A percentile compares a stretch with the other conserved stretches of the same genome.
Evolutionary conservation across 2,329 filamentous ascomycete genomes (phyloP).

Genomic region (Aspergillus melleus): DNA sequence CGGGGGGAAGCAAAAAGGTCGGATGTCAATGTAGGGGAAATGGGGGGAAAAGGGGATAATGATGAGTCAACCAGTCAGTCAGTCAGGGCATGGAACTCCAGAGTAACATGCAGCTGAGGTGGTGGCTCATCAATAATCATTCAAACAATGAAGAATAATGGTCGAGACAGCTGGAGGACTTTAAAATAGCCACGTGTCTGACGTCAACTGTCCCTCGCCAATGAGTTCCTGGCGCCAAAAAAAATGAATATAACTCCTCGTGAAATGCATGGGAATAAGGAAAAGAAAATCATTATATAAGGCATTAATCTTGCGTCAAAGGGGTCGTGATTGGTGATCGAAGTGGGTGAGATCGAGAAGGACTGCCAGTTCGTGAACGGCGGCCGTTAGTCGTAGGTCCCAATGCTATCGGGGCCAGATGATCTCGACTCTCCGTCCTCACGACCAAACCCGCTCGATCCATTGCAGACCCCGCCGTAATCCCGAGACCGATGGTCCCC

Average conservation of each 20-base stretch:
- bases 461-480: slow-evolving; percentile 44
- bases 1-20: not conserved
- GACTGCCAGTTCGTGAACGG: slow-evolving; percentile 47
- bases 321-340: slow-evolving; percentile 39
- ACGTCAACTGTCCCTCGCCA: not conserved
- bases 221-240: slow-evolving; percentile 3
- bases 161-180: not conserved
- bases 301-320: slow-evolving; percentile 34
- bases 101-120: not conserved
- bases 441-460: slow-evolving; percentile 72
- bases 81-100: not conserved
- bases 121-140: not conserved
- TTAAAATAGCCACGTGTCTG: not conserved
- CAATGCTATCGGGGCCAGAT: slow-evolving; percentile 59
- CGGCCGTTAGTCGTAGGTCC: slow-evolving; percentile 50
- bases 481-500: slow-evolving; percentile 37
- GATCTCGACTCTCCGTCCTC: slow-evolving; percentile 82
- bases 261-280: slow-evolving; percentile 24
- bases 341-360: slow-evolving; percentile 45
- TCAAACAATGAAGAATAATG: not conserved
- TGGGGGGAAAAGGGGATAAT: too few species aligned
- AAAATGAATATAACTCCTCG: slow-evolving; percentile 20
- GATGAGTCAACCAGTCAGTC: not conserved
- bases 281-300: slow-evolving; percentile 14
- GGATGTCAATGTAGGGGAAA: not conserved